Evolutionary conservation across 306 rosid genomes (phyloP).

Genomic region (Prinsepia uniflora): DNA sequence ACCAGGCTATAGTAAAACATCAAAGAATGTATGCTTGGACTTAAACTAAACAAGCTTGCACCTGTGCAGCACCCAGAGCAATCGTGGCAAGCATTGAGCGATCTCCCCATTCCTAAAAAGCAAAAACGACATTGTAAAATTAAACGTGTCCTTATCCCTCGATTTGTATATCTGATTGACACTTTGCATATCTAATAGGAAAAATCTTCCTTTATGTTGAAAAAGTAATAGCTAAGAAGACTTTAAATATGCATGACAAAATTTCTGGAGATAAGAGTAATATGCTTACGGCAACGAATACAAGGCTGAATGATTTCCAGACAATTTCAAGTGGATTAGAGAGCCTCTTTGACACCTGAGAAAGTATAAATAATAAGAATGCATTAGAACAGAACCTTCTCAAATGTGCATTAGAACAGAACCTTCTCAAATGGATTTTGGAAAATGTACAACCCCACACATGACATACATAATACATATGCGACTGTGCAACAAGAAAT

Average conservation of each 20-base stretch:
- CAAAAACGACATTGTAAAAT: constrained; percentile 24
- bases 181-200: too few species aligned
- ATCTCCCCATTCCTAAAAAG: constrained; percentile 95
- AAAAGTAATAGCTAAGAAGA: constrained; percentile 2
- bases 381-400: neutral
- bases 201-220: too few species aligned
- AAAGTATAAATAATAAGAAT: neutral
- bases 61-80: constrained; percentile 98
- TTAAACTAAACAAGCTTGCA: constrained; percentile 30
- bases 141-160: constrained; percentile 17
- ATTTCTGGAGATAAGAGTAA: constrained; percentile 9
- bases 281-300: constrained; percentile 85
- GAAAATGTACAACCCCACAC: neutral
- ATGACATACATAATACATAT: neutral
- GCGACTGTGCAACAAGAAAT: neutral
- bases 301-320: constrained; percentile 95
- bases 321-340: constrained; percentile 77
- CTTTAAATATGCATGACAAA: neutral
- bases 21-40: neutral
- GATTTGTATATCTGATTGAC: too few species aligned
- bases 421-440: neutral
- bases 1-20: constrained; percentile 5
- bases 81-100: constrained; percentile 98
- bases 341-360: constrained; percentile 64
- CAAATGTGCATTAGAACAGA: constrained; percentile 5